Evolutionary conservation across 129 eudicot species (phyloP).

Genomic region (Centrapalus pauciflorus): DNA sequence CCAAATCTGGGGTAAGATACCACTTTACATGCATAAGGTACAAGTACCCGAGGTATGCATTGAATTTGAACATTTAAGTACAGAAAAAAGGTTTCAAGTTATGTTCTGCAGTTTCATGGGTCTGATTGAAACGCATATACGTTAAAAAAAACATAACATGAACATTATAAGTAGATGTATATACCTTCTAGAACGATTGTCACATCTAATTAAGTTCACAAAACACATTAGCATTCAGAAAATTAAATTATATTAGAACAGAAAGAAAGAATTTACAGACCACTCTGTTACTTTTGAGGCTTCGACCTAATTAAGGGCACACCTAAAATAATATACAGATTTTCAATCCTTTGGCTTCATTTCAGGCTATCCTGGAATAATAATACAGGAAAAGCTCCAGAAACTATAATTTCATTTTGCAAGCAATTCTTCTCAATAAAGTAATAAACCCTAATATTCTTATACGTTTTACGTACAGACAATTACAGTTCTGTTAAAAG

Average conservation of each 20-base stretch:
- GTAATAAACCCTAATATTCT: conserved; percentile 14
- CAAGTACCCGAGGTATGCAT: background rate
- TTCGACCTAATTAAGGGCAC: background rate
- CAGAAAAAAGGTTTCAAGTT: too few relatives aligned
- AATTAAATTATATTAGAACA: background rate
- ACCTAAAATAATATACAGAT: background rate
- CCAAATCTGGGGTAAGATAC: background rate
- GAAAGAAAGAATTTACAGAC: background rate
- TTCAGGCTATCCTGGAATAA: background rate
- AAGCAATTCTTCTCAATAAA: background rate
- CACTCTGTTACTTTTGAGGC: background rate
- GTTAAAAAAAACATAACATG: background rate
- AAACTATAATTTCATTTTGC: background rate
- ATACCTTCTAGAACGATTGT: background rate
- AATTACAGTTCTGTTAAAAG: background rate
- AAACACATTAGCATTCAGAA: background rate
- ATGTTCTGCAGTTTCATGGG: background rate
- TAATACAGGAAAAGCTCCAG: background rate
- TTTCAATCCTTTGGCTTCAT: background rate
- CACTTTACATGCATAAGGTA: background rate
- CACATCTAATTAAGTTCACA: background rate
- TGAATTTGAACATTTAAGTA: too few relatives aligned
- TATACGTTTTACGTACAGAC: background rate
- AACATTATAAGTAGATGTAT: background rate
- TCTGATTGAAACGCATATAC: background rate